Evolutionary conservation across 306 rosid genomes (phyloP).

Genomic region (Rosa persica): DNA sequence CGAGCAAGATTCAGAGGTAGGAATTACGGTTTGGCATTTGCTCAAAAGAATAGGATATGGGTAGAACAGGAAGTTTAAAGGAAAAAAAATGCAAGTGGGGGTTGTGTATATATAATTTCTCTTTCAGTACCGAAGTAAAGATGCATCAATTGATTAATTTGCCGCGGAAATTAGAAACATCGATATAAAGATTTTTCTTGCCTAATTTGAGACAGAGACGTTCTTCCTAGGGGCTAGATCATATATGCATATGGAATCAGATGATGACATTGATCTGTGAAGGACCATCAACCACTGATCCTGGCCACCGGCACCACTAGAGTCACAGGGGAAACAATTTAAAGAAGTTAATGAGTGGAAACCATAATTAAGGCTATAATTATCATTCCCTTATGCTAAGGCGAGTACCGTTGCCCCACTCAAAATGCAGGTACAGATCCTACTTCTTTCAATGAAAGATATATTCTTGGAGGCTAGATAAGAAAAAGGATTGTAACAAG

Average conservation of each 20-base stretch:
- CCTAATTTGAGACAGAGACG: too few relatives aligned
- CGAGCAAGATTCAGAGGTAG: too few relatives aligned
- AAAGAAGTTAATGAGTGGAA: background rate
- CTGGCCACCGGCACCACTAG: background rate
- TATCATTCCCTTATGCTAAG: background rate
- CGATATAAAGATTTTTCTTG: background rate
- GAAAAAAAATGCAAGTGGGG: too few relatives aligned
- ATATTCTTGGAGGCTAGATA: too few relatives aligned
- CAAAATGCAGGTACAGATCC: too few relatives aligned
- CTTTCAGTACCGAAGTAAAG: background rate
- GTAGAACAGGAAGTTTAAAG: too few relatives aligned
- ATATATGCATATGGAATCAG: background rate
- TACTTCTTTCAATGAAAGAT: too few relatives aligned
- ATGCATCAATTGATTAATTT: background rate
- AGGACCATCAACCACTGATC: background rate
- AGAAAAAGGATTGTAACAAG: too few relatives aligned
- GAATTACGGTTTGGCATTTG: too few relatives aligned
- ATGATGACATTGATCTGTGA: background rate
- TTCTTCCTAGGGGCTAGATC: background rate
- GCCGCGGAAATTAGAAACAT: background rate
- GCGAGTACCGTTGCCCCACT: background rate
- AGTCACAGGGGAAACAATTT: background rate
- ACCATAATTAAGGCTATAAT: background rate
- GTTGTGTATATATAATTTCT: too few relatives aligned
- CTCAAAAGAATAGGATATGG: too few relatives aligned